phyloP scores from a whole-genome alignment of 345 rosid species.

The Eucalyptus rudis region DNA sequence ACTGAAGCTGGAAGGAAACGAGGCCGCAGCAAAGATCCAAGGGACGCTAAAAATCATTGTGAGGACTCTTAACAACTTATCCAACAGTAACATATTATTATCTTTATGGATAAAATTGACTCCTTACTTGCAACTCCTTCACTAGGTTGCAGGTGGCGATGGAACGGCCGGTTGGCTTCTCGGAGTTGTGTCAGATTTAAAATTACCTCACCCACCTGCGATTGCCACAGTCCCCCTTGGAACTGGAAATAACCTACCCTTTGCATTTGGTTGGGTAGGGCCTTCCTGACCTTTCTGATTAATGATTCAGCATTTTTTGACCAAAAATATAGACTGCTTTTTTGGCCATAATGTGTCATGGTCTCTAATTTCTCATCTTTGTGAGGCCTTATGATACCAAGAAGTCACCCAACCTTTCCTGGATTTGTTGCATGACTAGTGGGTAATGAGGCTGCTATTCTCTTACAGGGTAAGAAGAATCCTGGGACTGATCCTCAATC shows the following conservation, averaged over 20 bases:
- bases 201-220: constrained; percentile 54
- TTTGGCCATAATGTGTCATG: not conserved
- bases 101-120: not conserved
- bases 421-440: not conserved
- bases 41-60: constrained; percentile 47
- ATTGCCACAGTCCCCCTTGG: constrained; percentile 63
- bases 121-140: not conserved
- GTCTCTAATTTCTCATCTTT: not conserved
- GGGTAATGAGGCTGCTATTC: not conserved
- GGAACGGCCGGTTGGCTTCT: constrained; percentile 77
- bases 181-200: constrained; percentile 64
- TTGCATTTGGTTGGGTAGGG: constrained; percentile 71
- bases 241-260: constrained; percentile 71
- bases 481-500: constrained; percentile 44
- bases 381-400: not conserved
- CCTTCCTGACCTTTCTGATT: not conserved
- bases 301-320: not conserved
- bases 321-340: not conserved
- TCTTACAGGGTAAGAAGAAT: constrained; percentile 57
- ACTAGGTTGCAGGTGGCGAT: constrained; percentile 72
- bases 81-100: not conserved
- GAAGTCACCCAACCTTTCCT: not conserved
- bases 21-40: constrained; percentile 29
- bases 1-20: constrained; percentile 19
- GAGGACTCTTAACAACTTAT: not conserved